Evolutionary conservation across 2,329 filamentous ascomycete genomes (phyloP), one percentile per base, ranked within the genome.

Genomic region (Hirsutella minnesotensis): DNA sequence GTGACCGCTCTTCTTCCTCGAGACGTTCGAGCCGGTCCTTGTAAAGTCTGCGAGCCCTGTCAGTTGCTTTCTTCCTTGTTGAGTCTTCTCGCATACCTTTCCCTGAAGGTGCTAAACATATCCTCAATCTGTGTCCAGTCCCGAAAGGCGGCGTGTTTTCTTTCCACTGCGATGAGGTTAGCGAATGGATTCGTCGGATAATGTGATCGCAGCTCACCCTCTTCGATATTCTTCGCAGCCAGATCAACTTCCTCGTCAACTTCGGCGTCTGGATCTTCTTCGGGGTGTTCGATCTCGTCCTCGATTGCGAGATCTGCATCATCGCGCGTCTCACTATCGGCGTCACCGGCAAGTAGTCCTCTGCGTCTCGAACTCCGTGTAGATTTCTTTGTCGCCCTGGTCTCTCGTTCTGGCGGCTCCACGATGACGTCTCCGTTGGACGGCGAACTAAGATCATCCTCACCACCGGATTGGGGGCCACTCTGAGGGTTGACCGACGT

Each of bases 1-100:
- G 63, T 59, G 79, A 79, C 27, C 70, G 72, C 55, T 83, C 79
- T 59, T 83, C 78, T 50, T 72, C 67, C 53, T 94, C 88, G 43
- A 94, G 70, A 54, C 86, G 81, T 40, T 85, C 81, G 19, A 98
- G 74, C 48, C 87, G 79, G 61, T 96, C 90, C 56, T 92, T 86
- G 61, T 89, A 92, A 35, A 95, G 74, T 50, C 88, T 94, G 54
- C 38, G 10, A 9, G 9, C 13, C 19, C 21, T 8, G 35, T 43
- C 24, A 39, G 41, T 19, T 24, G 19, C 16, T 12, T 12, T 12
- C 4, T 15, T 21, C 2, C 3, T 20, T 15, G 39, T 37, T n/a
- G 18, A n/a, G 3, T 12, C 24, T n/a, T 10, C 12, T 13, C 3
- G 63, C 72, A 53, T 58, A 85, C 81, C 79, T 81, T 49, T 88